Percentiles rank a stretch among this genome's conserved stretches.
phyloP scores from a whole-genome alignment of 345 rosid genomes.

The Pelargonium nanum region DNA sequence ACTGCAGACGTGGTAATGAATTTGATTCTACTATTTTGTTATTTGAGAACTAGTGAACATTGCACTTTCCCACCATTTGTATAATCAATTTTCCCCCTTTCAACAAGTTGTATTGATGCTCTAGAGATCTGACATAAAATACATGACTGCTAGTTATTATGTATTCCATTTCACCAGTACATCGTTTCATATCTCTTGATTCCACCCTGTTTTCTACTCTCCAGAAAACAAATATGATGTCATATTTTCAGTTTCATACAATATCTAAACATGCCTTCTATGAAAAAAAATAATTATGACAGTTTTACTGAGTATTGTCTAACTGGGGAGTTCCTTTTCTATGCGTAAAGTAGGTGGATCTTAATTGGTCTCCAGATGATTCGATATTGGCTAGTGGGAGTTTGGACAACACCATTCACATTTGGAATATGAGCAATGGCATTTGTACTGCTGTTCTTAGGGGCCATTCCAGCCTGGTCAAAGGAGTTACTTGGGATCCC shows the following conservation, averaged over 20 bases:
- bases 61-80: not conserved
- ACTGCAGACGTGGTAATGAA: conserved; percentile 98
- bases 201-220: too few relatives aligned
- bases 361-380: conserved; percentile 99
- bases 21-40: conserved; percentile 4
- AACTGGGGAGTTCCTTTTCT: conserved; percentile 32
- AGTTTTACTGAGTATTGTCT: conserved; percentile 15
- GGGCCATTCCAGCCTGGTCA: conserved; percentile 93
- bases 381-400: conserved; percentile 91
- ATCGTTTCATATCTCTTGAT: too few relatives aligned
- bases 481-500: conserved; percentile 99
- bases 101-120: too few relatives aligned
- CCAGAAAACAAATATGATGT: not conserved
- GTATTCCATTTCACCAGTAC: too few relatives aligned
- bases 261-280: not conserved
- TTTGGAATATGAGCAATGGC: conserved; percentile 93
- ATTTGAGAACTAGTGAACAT: not conserved
- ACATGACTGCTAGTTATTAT: too few relatives aligned
- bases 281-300: conserved; percentile 12
- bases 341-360: conserved; percentile 99
- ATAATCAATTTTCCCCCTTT: not conserved
- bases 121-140: too few relatives aligned
- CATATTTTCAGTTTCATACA: not conserved
- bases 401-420: conserved; percentile 88
- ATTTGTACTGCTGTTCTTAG: conserved; percentile 94